Conservation (phyloP, 495 filamentous ascomycete species). For the Oidiodendron maius region DNA sequence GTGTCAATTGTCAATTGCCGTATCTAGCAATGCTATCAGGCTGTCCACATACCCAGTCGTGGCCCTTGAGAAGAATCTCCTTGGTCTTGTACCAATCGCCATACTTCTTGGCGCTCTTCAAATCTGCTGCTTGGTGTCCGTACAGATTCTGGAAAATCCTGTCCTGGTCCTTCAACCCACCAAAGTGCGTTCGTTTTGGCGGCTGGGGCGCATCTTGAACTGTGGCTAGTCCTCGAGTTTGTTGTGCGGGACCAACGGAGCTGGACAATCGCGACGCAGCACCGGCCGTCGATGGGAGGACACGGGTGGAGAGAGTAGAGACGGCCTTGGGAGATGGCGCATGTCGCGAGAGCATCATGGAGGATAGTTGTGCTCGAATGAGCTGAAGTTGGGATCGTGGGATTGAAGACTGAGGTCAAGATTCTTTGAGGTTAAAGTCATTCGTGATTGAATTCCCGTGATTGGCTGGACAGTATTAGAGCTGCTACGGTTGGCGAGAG, state of each 20-base stretch:
- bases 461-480: conserved; percentile 12
- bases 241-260: conserved; percentile 27
- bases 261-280: conserved; percentile 30
- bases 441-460: conserved; percentile 11
- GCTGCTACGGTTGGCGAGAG: not conserved
- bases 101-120: conserved; percentile 95
- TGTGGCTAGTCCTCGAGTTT: conserved; percentile 71
- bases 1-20: conserved; percentile 13
- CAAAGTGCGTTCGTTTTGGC: conserved; percentile 67
- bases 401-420: conserved; percentile 13
- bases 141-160: conserved; percentile 99
- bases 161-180: conserved; percentile 89
- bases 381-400: conserved; percentile 12
- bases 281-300: conserved; percentile 40
- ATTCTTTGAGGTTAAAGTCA: conserved; percentile 9
- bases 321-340: conserved; percentile 37
- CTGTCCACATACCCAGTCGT: conserved; percentile 73
- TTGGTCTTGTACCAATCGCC: conserved; percentile 99
- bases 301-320: conserved; percentile 47
- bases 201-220: conserved; percentile 71
- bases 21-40: not conserved
- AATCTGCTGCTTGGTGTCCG: conserved; percentile 80
- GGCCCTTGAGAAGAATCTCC: conserved; percentile 92
- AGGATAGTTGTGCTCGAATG: conserved; percentile 24
- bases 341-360: conserved; percentile 34